Base-by-base conservation (phyloP, 2,329 filamentous ascomycete genomes). In the Diaporthe australafricana region DNA sequence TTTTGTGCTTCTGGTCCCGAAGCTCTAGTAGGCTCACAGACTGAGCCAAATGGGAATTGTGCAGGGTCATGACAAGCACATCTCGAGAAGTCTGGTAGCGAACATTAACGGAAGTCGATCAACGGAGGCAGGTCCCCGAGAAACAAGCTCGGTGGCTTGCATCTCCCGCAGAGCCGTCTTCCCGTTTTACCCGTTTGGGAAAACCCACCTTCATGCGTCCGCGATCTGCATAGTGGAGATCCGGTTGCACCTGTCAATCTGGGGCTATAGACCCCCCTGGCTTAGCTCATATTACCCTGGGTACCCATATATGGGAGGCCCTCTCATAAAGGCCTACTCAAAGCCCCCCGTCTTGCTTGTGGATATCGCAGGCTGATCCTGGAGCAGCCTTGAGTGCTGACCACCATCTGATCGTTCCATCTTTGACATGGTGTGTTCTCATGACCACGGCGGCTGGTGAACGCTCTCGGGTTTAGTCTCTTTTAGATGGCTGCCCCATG, bases 121-220 rank as follows among this genome's bases (percentile, higher is more conserved):
- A 22, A 40, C 70, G 70, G 70, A 71, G 57, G 63, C 50, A 62
- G 27, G 45, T 40, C 63, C n/a, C 63, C 70, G 70, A 65, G 48
- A 32, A 22, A 62, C 40, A 38, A 56, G 52, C 45, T 45, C 52
- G 22, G 53, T 62, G 30, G 25, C 40, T 62, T 47, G 25, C 22
- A 16, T 14, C n/a, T 40, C n/a, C 52, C 47, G 56, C 42, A 38
- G 30, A 70, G 56, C 68, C 57, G 68, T 62, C 27, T 20, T 42
- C 57, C 50, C 48, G 52, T 25, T 40, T 55, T 25, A 48, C 62
- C 62, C 25, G 27, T 60, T 62, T 50, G 16, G 63, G 70, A 7
- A 50, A 56, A 53, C 25, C 22, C 32, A 55, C 50, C 30, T 35
- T 42, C 42, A 11, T 62, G 52, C 27, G 27, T 70, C 50, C 52